Percentiles rank a stretch among this genome's conserved stretches.
Conservation (phyloP, 768 basidiomycete genomes). For the Tephrocybe sp. region DNA sequence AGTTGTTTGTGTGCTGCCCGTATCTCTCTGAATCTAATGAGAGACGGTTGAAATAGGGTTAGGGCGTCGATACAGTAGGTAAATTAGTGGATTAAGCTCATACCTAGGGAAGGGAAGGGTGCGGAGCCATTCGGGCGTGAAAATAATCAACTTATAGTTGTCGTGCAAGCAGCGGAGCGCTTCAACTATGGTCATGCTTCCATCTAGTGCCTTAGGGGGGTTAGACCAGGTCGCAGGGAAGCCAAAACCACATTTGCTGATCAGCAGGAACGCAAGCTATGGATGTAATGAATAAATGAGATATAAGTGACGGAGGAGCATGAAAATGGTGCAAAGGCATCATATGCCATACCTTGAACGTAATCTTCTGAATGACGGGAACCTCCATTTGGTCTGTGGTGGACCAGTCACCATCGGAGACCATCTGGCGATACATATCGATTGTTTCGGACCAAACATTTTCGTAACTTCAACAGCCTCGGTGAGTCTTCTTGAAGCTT, state of each 20-base stretch:
- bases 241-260: slow-evolving; percentile 49
- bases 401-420: slow-evolving; percentile 29
- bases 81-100: neutral
- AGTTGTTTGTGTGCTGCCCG: slow-evolving; percentile 31
- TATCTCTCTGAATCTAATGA: slow-evolving; percentile 25
- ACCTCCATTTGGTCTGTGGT: slow-evolving; percentile 17
- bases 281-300: neutral
- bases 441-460: slow-evolving; percentile 36
- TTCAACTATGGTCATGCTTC: slow-evolving; percentile 37
- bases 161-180: slow-evolving; percentile 35
- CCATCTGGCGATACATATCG: slow-evolving; percentile 32
- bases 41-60: too few relatives aligned
- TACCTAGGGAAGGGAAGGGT: slow-evolving; percentile 36
- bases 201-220: slow-evolving; percentile 36
- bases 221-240: slow-evolving; percentile 40
- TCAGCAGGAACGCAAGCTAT: slow-evolving; percentile 42
- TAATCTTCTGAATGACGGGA: slow-evolving; percentile 25
- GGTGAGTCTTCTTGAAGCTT: too few relatives aligned
- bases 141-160: slow-evolving; percentile 21
- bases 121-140: slow-evolving; percentile 38
- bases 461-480: slow-evolving; percentile 26
- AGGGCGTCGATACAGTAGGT: neutral
- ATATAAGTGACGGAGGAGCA: too few relatives aligned
- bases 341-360: slow-evolving; percentile 31
- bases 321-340: too few relatives aligned